Evolutionary conservation across 140 eudicot genomes (phyloP), one percentile per base, ranked within the genome.

Genomic region (Cichorium intybus): DNA sequence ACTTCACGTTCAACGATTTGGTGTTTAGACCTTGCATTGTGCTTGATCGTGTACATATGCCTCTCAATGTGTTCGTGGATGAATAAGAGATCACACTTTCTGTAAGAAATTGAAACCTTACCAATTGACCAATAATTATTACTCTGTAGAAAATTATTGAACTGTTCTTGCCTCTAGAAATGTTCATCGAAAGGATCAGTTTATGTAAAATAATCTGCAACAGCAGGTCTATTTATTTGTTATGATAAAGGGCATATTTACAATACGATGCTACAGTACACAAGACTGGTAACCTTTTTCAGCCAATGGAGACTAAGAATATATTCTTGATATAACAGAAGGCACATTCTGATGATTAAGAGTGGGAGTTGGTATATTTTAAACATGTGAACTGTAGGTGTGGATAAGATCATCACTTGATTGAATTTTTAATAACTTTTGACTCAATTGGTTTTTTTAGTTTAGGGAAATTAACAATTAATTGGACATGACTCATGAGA

Each of bases 401-500:
- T 7, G 12, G 51, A 60, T 29, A 37, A 60, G 56, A 26, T 17
- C 18, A 21, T 50, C 18, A 45, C n/a, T 62, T 16, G 34, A 45
- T 45, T 62, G 41, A 41, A 41, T 16, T 45, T 45, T 18, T 45
- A 26, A 62, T 20, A 70, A 33, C 21, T 60, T 60, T 21, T n/a
- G 31, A 34, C 62, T 31, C 52, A 34, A 23, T 57, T 56, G 60
- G 39, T 37, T 62, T 37, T 57, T 27, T 72, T 53, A 48, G 50
- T 43, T 62, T 63, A 62, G 28, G 39, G 41, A 59, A 53, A 22
- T 28, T 56, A 24, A 18, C n/a, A 50, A 20, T 2, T 29, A n/a
- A 18, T 62, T 39, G 20, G 33, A 54, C 59, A 54, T 2, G 58
- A 4, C n/a, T n/a, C n/a, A n/a, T n/a, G n/a, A n/a, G 43, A 41